Percentiles rank a stretch among this genome's conserved stretches.
These are phyloP conservation scores for Podaxis mareebaensis DNA, from an alignment of 768 basidiomycete genomes.

Conservation along the genomic window DNA sequence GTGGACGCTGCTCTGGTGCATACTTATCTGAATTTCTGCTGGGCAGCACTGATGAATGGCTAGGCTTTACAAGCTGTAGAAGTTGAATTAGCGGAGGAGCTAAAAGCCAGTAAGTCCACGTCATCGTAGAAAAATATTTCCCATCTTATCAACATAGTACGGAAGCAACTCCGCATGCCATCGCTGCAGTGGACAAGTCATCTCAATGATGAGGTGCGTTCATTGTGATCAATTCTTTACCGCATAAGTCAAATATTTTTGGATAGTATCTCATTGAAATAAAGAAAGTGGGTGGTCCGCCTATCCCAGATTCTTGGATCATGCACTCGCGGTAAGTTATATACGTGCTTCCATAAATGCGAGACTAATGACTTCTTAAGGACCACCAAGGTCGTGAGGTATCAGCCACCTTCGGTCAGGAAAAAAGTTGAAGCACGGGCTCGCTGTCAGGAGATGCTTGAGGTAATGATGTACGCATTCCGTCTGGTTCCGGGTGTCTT, in stretches of 20 bases:
- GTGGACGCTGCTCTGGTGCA: slow-evolving; percentile 63
- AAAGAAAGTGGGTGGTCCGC: slow-evolving; percentile 53
- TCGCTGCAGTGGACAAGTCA: slow-evolving; percentile 69
- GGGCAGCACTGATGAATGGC: not conserved
- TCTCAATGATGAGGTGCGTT: slow-evolving; percentile 66
- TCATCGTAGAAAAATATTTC: not conserved
- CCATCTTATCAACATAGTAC: slow-evolving; percentile 43
- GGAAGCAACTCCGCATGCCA: slow-evolving; percentile 72
- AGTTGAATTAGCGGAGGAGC: slow-evolving; percentile 69
- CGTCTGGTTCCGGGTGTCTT: not conserved
- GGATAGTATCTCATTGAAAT: slow-evolving; percentile 79
- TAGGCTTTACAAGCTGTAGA: slow-evolving; percentile 72
- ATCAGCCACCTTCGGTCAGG: slow-evolving; percentile 70
- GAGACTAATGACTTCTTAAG: not conserved
- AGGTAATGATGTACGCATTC: slow-evolving; percentile 30
- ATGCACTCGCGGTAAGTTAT: slow-evolving; percentile 59
- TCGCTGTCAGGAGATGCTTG: slow-evolving; percentile 70
- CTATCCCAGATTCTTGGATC: slow-evolving; percentile 58
- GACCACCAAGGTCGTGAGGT: slow-evolving; percentile 46
- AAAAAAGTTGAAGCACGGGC: slow-evolving; percentile 68
- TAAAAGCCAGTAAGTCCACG: slow-evolving; percentile 55
- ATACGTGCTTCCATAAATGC: not conserved
- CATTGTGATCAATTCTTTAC: not conserved
- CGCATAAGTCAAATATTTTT: not conserved
- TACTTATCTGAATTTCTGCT: not conserved